These are phyloP conservation scores for Cladophialophora immunda DNA, from an alignment of 2,329 filamentous ascomycete genomes.

Conservation along the genomic window DNA sequence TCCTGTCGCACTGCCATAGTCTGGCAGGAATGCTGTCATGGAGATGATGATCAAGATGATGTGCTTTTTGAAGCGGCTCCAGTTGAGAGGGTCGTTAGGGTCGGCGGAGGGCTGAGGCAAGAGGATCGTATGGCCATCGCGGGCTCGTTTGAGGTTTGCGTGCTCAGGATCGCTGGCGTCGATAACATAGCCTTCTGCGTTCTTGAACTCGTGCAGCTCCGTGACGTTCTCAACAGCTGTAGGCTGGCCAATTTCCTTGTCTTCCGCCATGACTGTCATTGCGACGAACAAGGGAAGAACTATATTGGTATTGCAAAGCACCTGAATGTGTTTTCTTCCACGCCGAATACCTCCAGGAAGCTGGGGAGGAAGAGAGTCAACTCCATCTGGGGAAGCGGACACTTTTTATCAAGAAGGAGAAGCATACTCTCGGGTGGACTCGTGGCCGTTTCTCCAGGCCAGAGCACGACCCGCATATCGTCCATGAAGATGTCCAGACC, in stretches of 20 bases:
- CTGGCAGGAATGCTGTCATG: slow-evolving; percentile 50
- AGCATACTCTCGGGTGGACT: not conserved
- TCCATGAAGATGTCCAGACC: not conserved
- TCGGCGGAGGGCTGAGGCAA: slow-evolving; percentile 51
- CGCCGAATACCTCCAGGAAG: not conserved
- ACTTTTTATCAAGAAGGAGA: slow-evolving; percentile 8
- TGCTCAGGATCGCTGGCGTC: slow-evolving; percentile 44
- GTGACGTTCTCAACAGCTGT: slow-evolving; percentile 27
- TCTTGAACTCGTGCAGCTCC: slow-evolving; percentile 38
- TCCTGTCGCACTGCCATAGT: slow-evolving; percentile 54
- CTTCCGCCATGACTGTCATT: slow-evolving; percentile 28
- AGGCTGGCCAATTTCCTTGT: slow-evolving; percentile 32
- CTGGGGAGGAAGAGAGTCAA: not conserved
- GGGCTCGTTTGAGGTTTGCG: slow-evolving; percentile 44
- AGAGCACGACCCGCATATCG: slow-evolving; percentile 6
- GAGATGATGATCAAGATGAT: slow-evolving; percentile 51
- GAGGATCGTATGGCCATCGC: slow-evolving; percentile 53
- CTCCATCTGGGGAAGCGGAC: slow-evolving; percentile 10
- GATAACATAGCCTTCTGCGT: slow-evolving; percentile 47
- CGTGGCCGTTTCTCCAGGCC: not conserved
- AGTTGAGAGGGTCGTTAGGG: slow-evolving; percentile 52
- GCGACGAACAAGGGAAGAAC: not conserved
- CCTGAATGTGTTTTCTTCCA: not conserved
- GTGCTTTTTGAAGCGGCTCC: slow-evolving; percentile 47
- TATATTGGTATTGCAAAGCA: not conserved